phyloP scores from a whole-genome alignment of 2,329 filamentous ascomycete genomes.

The Chrysoporthe deuterocubensis region DNA sequence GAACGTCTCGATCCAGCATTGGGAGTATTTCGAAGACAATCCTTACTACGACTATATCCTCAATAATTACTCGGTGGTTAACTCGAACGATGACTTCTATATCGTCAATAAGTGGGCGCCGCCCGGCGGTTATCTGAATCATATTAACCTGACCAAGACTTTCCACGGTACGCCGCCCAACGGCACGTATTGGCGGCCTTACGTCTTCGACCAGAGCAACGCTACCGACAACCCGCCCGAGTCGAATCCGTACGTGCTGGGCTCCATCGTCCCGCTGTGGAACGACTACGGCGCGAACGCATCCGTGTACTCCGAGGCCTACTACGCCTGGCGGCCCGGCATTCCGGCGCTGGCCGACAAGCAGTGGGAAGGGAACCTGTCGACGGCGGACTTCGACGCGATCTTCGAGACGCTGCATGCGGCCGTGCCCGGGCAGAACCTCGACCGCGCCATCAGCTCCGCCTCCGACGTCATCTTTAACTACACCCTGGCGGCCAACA shows the following conservation, averaged over 20 bases:
- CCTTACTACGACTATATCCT: conserved; percentile 47
- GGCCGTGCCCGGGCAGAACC: conserved; percentile 51
- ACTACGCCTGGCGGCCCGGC: conserved; percentile 54
- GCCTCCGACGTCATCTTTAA: conserved; percentile 40
- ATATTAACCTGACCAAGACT: conserved; percentile 50
- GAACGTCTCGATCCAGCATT: conserved; percentile 58
- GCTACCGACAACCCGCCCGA: conserved; percentile 49
- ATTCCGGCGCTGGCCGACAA: conserved; percentile 57
- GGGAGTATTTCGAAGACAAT: conserved; percentile 58
- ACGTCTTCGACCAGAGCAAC: conserved; percentile 55
- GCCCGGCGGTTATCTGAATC: conserved; percentile 42
- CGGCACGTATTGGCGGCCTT: conserved; percentile 50
- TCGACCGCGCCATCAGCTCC: conserved; percentile 48
- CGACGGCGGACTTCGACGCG: conserved; percentile 42
- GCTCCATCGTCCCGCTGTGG: conserved; percentile 56
- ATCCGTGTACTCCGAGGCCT: conserved; percentile 54
- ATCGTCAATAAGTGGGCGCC: conserved; percentile 55
- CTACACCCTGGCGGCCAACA: conserved; percentile 37
- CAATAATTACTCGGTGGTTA: conserved; percentile 54
- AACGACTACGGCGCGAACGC: conserved; percentile 59
- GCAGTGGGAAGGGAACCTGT: conserved; percentile 56
- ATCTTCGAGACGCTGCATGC: conserved; percentile 46
- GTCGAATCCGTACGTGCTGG: conserved; percentile 46
- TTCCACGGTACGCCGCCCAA: conserved; percentile 48
- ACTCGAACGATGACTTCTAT: conserved; percentile 58